Evolutionary conservation across 2,329 filamentous ascomycete genomes (phyloP).

Genomic region (Fusarium compactum): DNA sequence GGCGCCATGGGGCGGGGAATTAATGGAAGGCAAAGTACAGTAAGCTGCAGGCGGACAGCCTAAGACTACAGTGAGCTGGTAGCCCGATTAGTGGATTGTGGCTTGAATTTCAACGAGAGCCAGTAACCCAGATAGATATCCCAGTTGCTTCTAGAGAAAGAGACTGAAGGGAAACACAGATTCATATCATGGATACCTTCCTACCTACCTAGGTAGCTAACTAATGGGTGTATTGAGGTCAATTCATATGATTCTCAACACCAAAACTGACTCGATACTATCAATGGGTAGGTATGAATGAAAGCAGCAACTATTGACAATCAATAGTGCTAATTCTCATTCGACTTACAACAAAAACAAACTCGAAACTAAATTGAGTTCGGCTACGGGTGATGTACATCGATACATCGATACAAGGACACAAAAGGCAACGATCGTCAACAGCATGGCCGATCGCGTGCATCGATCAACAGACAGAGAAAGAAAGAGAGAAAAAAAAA

Average conservation of each 20-base stretch:
- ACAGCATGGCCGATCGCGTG: conserved; percentile 23
- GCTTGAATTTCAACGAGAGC: neutral
- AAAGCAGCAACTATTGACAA: neutral
- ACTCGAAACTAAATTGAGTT: conserved; percentile 22
- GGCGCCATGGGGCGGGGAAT: conserved; percentile 5
- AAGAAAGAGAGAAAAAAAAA: neutral
- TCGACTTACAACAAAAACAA: conserved; percentile 14
- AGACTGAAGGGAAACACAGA: neutral
- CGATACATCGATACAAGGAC: conserved; percentile 1
- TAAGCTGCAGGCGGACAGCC: conserved; percentile 6
- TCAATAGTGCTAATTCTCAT: conserved; percentile 1
- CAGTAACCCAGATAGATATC: neutral
- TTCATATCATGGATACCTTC: neutral
- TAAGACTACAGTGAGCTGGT: neutral
- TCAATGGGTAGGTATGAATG: neutral
- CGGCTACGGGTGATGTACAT: conserved; percentile 36
- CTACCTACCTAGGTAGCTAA: too few relatives aligned
- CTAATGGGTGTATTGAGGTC: neutral
- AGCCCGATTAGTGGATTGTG: conserved; percentile 8
- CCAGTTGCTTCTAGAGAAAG: neutral
- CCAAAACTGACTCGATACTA: neutral
- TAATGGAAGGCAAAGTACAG: neutral
- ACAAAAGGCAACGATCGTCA: conserved; percentile 33
- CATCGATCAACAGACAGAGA: conserved; percentile 26
- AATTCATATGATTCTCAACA: neutral